A percentile compares a stretch with the other conserved stretches of the same genome.
phyloP scores from a whole-genome alignment of 768 basidiomycete species.

The Russula brevipes region DNA sequence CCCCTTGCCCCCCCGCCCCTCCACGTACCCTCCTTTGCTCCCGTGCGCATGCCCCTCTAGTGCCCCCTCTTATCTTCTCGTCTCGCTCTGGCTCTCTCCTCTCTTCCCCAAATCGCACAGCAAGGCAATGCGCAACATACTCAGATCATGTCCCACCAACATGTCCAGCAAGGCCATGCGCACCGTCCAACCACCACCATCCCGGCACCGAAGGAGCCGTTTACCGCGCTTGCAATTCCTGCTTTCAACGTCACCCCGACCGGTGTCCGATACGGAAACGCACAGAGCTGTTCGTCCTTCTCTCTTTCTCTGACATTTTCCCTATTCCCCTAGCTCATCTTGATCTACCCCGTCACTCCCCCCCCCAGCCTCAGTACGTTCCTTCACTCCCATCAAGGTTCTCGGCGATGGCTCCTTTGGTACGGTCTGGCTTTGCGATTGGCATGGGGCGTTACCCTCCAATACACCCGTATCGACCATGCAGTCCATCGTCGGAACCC shows the following conservation, averaged over 20 bases:
- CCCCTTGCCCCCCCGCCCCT: conserved; percentile 31
- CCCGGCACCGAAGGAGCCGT: conserved; percentile 46
- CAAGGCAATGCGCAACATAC: conserved; percentile 44
- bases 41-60: conserved; percentile 31
- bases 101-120: conserved; percentile 20
- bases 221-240: conserved; percentile 68
- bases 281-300: conserved; percentile 20
- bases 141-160: conserved; percentile 47
- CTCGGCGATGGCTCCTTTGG: conserved; percentile 99
- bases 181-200: conserved; percentile 20
- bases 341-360: neutral
- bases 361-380: conserved; percentile 67
- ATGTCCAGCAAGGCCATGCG: conserved; percentile 25
- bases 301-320: neutral
- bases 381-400: conserved; percentile 92
- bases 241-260: conserved; percentile 68
- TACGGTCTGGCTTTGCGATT: conserved; percentile 98
- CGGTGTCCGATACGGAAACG: conserved; percentile 63
- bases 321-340: neutral
- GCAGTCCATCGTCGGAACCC: conserved; percentile 89
- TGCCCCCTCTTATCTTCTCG: conserved; percentile 29
- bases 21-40: conserved; percentile 38
- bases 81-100: conserved; percentile 48
- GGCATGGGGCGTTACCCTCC: conserved; percentile 92
- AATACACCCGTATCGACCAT: conserved; percentile 89